Evolutionary conservation across 225 moss, liverwort and hornwort species (phyloP).

Genomic region (Pseudoscleropodium purum): DNA sequence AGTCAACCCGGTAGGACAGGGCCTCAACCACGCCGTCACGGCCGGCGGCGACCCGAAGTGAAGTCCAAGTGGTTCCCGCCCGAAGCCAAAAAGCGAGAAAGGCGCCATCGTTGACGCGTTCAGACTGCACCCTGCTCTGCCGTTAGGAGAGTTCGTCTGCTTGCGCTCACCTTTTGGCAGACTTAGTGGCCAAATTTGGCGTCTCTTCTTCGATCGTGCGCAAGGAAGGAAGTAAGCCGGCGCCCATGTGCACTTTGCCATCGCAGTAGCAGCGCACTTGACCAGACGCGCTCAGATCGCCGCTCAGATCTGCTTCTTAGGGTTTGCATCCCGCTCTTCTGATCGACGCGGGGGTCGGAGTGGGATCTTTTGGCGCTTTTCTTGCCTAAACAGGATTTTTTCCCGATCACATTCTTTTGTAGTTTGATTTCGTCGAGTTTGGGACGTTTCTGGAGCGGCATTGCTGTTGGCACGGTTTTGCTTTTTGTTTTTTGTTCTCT

Average conservation of each 20-base stretch:
- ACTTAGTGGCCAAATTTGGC: constrained; percentile 4
- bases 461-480: background rate
- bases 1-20: background rate
- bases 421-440: background rate
- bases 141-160: background rate
- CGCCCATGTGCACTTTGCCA: background rate
- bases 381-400: background rate
- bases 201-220: constrained; percentile 1
- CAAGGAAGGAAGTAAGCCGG: background rate
- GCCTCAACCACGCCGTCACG: background rate
- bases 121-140: background rate
- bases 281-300: background rate
- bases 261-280: background rate
- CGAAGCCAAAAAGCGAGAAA: background rate
- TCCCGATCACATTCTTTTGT: background rate
- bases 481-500: background rate
- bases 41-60: background rate
- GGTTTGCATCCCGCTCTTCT: background rate
- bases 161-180: background rate
- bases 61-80: background rate
- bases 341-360: background rate
- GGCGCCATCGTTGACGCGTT: background rate
- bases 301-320: background rate
- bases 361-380: background rate
- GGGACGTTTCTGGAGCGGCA: background rate